phyloP scores from a whole-genome alignment of 495 filamentous ascomycete species.

The Cercophora newfieldiana region DNA sequence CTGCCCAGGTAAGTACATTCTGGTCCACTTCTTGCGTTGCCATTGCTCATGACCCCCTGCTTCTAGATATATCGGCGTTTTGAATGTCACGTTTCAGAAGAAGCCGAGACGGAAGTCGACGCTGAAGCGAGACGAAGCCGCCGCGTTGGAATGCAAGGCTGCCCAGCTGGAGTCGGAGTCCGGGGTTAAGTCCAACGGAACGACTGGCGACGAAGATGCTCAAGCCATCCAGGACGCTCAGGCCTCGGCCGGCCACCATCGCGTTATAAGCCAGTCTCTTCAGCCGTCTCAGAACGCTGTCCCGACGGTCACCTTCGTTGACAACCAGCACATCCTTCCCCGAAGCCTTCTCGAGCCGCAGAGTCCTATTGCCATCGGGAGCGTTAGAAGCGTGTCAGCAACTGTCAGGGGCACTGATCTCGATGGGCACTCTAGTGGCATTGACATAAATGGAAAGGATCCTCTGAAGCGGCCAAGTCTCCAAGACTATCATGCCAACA shows the following conservation, averaged over 20 bases:
- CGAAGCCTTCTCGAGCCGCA: slow-evolving; percentile 65
- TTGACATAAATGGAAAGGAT: background rate
- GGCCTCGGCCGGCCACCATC: slow-evolving; percentile 40
- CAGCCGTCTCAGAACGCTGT: slow-evolving; percentile 52
- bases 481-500: slow-evolving; percentile 58
- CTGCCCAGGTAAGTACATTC: slow-evolving; percentile 74
- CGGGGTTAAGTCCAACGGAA: slow-evolving; percentile 22
- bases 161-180: slow-evolving; percentile 9
- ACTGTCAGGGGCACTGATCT: slow-evolving; percentile 17
- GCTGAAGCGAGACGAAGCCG: slow-evolving; percentile 44
- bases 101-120: slow-evolving; percentile 66
- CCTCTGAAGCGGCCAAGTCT: slow-evolving; percentile 39
- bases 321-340: slow-evolving; percentile 94
- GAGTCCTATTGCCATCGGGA: slow-evolving; percentile 22
- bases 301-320: slow-evolving; percentile 91
- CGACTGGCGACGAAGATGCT: slow-evolving; percentile 3
- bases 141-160: slow-evolving; percentile 20
- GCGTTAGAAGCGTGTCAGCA: slow-evolving; percentile 41
- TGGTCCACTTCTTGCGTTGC: slow-evolving; percentile 5
- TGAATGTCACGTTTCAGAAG: slow-evolving; percentile 96
- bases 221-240: slow-evolving; percentile 11
- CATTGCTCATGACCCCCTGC: background rate
- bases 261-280: slow-evolving; percentile 79
- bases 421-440: slow-evolving; percentile 6
- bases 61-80: slow-evolving; percentile 86